A percentile compares a stretch with the other conserved stretches of the same genome.
Evolutionary conservation across 768 basidiomycete species (phyloP).

Genomic region (Sarcodon aspratus): DNA sequence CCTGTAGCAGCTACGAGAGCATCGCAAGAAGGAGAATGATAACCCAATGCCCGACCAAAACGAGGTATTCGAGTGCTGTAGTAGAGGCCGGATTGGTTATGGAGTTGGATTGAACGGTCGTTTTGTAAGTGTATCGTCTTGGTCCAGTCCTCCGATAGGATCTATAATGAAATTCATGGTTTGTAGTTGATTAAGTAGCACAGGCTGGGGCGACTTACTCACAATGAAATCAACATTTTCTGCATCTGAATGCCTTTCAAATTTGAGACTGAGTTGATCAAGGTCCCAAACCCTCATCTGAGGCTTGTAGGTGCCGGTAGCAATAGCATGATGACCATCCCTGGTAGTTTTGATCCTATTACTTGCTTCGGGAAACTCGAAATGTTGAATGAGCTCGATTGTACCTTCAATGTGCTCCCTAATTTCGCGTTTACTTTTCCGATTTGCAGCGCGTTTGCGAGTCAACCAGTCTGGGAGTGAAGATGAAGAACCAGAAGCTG

Average conservation of each 20-base stretch:
- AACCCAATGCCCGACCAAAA: constrained; percentile 85
- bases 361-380: constrained; percentile 95
- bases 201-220: constrained; percentile 35
- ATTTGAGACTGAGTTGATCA: constrained; percentile 85
- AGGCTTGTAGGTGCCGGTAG: constrained; percentile 96
- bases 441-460: constrained; percentile 51
- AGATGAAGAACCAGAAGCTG: constrained; percentile 75
- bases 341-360: constrained; percentile 83
- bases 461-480: constrained; percentile 94
- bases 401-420: constrained; percentile 74
- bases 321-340: constrained; percentile 87
- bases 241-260: constrained; percentile 90
- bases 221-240: constrained; percentile 99
- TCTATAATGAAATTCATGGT: constrained; percentile 30
- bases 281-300: constrained; percentile 95
- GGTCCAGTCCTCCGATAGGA: constrained; percentile 97
- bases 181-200: neutral
- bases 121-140: constrained; percentile 95
- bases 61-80: constrained; percentile 90
- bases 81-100: constrained; percentile 89
- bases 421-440: constrained; percentile 53
- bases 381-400: constrained; percentile 88
- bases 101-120: constrained; percentile 89
- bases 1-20: constrained; percentile 79
- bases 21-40: constrained; percentile 92